A percentile compares a stretch with the other conserved stretches of the same genome.
These are phyloP conservation scores for Cladosporium colombiae DNA, from an alignment of 2,329 filamentous ascomycete species.

Conservation along the genomic window DNA sequence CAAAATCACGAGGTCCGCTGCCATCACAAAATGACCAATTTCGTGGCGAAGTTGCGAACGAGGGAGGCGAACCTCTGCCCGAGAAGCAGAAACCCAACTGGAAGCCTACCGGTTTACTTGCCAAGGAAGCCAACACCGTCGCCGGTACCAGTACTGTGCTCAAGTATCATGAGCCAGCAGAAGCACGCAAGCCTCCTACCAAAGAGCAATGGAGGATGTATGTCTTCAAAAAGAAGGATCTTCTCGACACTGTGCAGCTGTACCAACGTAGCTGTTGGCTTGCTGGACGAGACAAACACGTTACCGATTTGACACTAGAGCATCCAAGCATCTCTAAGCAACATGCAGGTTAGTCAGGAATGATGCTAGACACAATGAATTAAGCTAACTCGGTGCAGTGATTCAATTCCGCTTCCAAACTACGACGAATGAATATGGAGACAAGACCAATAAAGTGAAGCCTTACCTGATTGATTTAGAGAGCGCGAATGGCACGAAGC, in stretches of 20 bases:
- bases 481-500: constrained; percentile 82
- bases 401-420: constrained; percentile 88
- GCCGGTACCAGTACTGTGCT: constrained; percentile 75
- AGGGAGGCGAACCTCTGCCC: constrained; percentile 23
- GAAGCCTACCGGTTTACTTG: constrained; percentile 74
- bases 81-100: constrained; percentile 90
- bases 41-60: constrained; percentile 33
- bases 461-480: constrained; percentile 94
- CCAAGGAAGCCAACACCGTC: constrained; percentile 84
- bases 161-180: constrained; percentile 94
- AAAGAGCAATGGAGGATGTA: constrained; percentile 86
- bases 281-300: constrained; percentile 74
- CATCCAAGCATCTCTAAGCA: constrained; percentile 95
- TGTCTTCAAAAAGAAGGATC: constrained; percentile 78
- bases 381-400: constrained; percentile 53
- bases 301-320: constrained; percentile 81
- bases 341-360: constrained; percentile 55
- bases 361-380: not conserved
- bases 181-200: constrained; percentile 82
- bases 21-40: constrained; percentile 51
- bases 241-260: constrained; percentile 80
- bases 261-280: constrained; percentile 83
- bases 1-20: constrained; percentile 45
- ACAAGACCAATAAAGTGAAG: constrained; percentile 68
- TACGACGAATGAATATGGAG: constrained; percentile 82